Percentiles rank a stretch among this genome's conserved stretches.
phyloP scores from a whole-genome alignment of 331 rosid genomes.

The Pyrus hybrid region DNA sequence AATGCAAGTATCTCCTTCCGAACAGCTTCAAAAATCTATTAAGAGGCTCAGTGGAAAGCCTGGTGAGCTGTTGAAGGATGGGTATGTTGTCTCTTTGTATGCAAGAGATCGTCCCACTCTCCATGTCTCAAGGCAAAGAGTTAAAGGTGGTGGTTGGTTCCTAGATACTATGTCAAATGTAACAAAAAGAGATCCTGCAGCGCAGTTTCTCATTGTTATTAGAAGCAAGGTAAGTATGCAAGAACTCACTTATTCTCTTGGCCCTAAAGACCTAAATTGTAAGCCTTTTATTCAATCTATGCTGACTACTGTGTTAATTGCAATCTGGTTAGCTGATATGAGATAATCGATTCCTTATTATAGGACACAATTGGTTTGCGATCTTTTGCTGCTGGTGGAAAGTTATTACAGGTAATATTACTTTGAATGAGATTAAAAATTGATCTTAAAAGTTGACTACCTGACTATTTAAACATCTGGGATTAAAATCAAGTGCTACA shows the following conservation, averaged over 20 bases:
- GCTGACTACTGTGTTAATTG: slow-evolving; percentile 8
- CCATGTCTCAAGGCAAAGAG: slow-evolving; percentile 90
- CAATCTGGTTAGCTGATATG: slow-evolving; percentile 26
- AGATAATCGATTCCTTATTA: slow-evolving; percentile 20
- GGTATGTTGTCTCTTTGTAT: slow-evolving; percentile 76
- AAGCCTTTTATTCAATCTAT: neutral
- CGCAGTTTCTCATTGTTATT: slow-evolving; percentile 77
- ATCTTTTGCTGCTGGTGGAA: slow-evolving; percentile 96
- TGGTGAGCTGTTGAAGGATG: slow-evolving; percentile 73
- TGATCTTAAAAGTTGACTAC: neutral
- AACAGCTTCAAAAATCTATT: slow-evolving; percentile 42
- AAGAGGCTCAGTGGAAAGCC: slow-evolving; percentile 65
- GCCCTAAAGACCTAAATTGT: slow-evolving; percentile 1
- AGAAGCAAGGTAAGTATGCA: slow-evolving; percentile 75
- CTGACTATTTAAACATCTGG: slow-evolving; percentile 2
- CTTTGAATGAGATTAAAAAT: neutral
- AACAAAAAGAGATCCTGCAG: slow-evolving; percentile 96
- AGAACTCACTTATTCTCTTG: slow-evolving; percentile 6
- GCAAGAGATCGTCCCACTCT: slow-evolving; percentile 66
- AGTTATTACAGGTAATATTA: slow-evolving; percentile 76
- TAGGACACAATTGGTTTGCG: slow-evolving; percentile 95
- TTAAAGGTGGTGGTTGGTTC: slow-evolving; percentile 97
- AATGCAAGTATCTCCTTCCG: slow-evolving; percentile 53
- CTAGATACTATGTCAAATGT: slow-evolving; percentile 74
- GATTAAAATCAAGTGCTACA: slow-evolving; percentile 2